phyloP scores from a whole-genome alignment of 2,329 filamentous ascomycete genomes.

The Aspergillus novofumigatus region DNA sequence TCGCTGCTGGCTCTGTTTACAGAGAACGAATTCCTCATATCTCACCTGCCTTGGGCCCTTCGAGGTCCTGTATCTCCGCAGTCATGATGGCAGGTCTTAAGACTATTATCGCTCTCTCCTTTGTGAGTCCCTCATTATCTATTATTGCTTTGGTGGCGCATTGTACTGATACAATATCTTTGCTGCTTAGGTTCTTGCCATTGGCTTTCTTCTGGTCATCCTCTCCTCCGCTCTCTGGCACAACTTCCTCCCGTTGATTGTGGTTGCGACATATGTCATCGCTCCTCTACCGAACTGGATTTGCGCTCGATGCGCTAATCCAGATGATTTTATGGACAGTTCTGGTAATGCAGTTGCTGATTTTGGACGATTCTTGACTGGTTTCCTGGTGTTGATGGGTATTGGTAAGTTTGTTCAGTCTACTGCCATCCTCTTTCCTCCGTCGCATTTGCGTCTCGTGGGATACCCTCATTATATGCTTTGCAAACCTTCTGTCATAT shows the following conservation, averaged over 20 bases:
- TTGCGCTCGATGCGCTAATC: conserved; percentile 79
- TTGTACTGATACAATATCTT: conserved; percentile 1
- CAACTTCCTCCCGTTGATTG: conserved; percentile 90
- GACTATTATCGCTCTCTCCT: conserved; percentile 98
- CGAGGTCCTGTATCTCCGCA: conserved; percentile 24
- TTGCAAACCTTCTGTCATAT: background rate
- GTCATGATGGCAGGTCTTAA: conserved; percentile 80
- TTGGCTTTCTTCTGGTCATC: conserved; percentile 98
- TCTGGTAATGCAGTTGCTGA: conserved; percentile 82
- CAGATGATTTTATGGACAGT: conserved; percentile 92
- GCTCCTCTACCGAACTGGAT: conserved; percentile 97
- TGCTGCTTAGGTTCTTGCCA: conserved; percentile 69
- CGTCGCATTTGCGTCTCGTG: background rate
- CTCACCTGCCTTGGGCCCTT: conserved; percentile 10
- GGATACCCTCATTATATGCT: background rate
- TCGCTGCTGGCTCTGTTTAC: conserved; percentile 1
- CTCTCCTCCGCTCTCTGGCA: conserved; percentile 93
- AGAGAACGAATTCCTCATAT: background rate
- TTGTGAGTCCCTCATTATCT: conserved; percentile 54
- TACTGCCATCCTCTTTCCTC: background rate
- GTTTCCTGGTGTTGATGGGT: conserved; percentile 95
- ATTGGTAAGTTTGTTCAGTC: conserved; percentile 64
- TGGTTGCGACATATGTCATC: conserved; percentile 91
- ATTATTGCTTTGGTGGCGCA: background rate
- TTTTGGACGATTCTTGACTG: conserved; percentile 88